phyloP scores from a whole-genome alignment of 164 flowering plant species.

The Macadamia tetraphylla region DNA sequence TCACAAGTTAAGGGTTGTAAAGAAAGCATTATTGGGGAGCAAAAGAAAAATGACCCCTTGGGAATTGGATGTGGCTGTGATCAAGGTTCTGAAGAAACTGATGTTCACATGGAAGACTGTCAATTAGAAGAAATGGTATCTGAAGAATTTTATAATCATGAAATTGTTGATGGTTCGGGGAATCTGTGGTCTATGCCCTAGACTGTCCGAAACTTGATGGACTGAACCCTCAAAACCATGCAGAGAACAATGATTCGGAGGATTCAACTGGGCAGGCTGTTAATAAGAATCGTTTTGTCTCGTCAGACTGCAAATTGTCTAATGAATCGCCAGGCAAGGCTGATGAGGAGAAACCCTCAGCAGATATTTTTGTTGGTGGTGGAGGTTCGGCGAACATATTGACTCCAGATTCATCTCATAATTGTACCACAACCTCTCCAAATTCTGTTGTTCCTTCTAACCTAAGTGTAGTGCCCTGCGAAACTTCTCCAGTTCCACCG shows the following conservation, averaged over 20 bases:
- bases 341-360: conserved; percentile 2
- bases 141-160: conserved; percentile 28
- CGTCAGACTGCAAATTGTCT: conserved; percentile 12
- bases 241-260: neutral
- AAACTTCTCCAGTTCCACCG: conserved; percentile 46
- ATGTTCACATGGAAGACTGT: conserved; percentile 63
- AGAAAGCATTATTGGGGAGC: neutral
- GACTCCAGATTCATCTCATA: conserved; percentile 10
- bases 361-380: conserved; percentile 8
- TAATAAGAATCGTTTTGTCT: conserved; percentile 12
- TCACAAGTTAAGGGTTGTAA: conserved; percentile 11
- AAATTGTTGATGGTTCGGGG: conserved; percentile 13
- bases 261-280: conserved; percentile 9
- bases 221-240: conserved; percentile 5
- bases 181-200: conserved; percentile 9
- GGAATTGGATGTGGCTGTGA: conserved; percentile 11
- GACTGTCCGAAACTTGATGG: conserved; percentile 2
- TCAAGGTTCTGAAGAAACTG: conserved; percentile 37
- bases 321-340: conserved; percentile 14
- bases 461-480: conserved; percentile 36
- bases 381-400: conserved; percentile 16
- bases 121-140: conserved; percentile 22
- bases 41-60: conserved; percentile 5
- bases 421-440: conserved; percentile 16
- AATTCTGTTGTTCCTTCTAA: conserved; percentile 25